Percentiles rank a stretch among this genome's conserved stretches.
phyloP scores from a whole-genome alignment of 768 basidiomycete genomes.

The Tulasnella calospora region DNA sequence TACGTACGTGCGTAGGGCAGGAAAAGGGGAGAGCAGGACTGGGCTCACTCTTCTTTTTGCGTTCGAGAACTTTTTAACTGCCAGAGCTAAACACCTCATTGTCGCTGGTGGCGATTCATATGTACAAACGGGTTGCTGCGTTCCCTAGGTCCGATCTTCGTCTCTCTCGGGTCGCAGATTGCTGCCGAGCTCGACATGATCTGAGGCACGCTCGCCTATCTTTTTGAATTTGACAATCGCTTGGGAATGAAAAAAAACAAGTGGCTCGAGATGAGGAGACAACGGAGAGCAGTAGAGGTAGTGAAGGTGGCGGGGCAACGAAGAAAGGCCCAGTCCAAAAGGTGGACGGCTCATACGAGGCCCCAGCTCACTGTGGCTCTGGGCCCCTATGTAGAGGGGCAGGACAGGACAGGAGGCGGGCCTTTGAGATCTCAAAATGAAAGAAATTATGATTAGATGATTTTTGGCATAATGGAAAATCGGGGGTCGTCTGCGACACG shows the following conservation, averaged over 20 bases:
- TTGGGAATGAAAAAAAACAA: neutral
- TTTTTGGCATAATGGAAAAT: neutral
- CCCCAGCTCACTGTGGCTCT: neutral
- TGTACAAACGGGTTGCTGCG: neutral
- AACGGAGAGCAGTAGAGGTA: neutral
- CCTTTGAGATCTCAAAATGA: neutral
- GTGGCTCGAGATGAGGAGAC: neutral
- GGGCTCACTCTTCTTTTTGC: neutral
- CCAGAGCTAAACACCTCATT: neutral
- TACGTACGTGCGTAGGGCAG: neutral
- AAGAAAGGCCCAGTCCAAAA: neutral
- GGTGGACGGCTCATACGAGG: neutral
- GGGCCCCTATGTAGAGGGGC: neutral
- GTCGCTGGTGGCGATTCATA: neutral
- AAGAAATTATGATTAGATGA: neutral
- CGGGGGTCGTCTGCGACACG: neutral
- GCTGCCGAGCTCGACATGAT: neutral
- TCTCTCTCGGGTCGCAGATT: neutral
- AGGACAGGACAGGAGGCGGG: neutral
- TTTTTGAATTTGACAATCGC: neutral
- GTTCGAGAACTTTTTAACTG: too few relatives aligned
- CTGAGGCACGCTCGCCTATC: neutral
- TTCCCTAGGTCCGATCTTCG: neutral
- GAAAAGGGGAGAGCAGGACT: neutral
- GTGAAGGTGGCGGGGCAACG: neutral